Evolutionary conservation across 345 rosid genomes (phyloP), one percentile per base, ranked within the genome.

Genomic region (Reutealis trisperma): DNA sequence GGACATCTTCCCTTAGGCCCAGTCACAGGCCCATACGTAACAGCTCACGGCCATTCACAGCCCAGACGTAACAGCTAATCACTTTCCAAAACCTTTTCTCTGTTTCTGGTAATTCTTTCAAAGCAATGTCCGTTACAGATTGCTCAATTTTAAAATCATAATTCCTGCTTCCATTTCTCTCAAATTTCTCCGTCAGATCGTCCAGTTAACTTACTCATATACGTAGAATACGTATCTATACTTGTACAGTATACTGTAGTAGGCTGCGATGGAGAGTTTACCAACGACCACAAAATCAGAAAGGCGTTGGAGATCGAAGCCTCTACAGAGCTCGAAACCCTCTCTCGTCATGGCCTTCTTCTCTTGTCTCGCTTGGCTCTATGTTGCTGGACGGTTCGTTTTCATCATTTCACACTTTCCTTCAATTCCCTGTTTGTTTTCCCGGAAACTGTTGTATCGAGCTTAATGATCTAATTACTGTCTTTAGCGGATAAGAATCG

Each of bases 321-420:
- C 87, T 83, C 74, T 75, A 8, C 90, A 73, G 72, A 81, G 89
- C 21, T 88, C 97, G 5, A 93, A 84, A 62, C 92, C 97, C 0
- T 93, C 98, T 5, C 74, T 93, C 44, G 65, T 89, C 18, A 70
- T 93, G 87, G 95, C 93, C 59, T 91, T 93, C 88, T 88, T 91
- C 89, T 94, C 98, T 75, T 94, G 97, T 80, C 75, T 94, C 79
- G 98, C 98, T 84, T 93, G 98, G 94, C 98, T 94, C 78, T 93
- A 94, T 75, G 97, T 93, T 69, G 98, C 97, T 63, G 98, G 98
- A 80, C 85, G 95, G 95, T 93, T 67, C 71, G 87, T 87, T 21
- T 4, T 41, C 2, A 2, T 70, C 49, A 12, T 47, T 74, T 27
- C 19, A 8, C 21, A 30, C 3, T 72, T 37, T 25, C 5, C 59